Percentiles rank a stretch among this genome's conserved stretches.
Conservation (phyloP, 345 rosid genomes). For the Sapria himalayana region DNA sequence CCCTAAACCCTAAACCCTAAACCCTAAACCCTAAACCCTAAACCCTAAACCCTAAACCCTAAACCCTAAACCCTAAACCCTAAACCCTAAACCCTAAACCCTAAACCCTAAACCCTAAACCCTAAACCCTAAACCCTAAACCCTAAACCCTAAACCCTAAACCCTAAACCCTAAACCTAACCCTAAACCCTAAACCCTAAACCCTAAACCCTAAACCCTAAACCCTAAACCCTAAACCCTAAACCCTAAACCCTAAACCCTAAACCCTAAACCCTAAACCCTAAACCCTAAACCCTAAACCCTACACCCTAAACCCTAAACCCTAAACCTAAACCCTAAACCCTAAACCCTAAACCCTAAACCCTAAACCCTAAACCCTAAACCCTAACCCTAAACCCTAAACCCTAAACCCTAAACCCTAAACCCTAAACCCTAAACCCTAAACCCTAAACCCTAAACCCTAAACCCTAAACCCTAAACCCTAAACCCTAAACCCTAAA, state of each 20-base stretch:
- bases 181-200: conserved; percentile 1
- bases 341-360: conserved; percentile 4
- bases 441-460: too few species aligned
- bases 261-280: conserved; percentile 9
- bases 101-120: background rate
- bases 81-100: background rate
- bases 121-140: background rate
- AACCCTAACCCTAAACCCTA: background rate
- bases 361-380: background rate
- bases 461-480: too few species aligned
- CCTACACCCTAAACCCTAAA: conserved; percentile 4
- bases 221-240: conserved; percentile 4
- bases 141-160: conserved; percentile 4
- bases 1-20: conserved; percentile 4
- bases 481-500: too few species aligned
- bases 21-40: conserved; percentile 3
- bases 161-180: conserved; percentile 1
- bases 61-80: background rate
- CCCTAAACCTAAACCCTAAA: conserved; percentile 3
- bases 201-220: conserved; percentile 5
- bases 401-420: conserved; percentile 2
- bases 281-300: conserved; percentile 7
- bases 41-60: conserved; percentile 4
- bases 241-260: conserved; percentile 6
- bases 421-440: conserved; percentile 1